Conservation (phyloP, 2,329 filamentous ascomycete species). For the Coleophoma cylindrospora region DNA sequence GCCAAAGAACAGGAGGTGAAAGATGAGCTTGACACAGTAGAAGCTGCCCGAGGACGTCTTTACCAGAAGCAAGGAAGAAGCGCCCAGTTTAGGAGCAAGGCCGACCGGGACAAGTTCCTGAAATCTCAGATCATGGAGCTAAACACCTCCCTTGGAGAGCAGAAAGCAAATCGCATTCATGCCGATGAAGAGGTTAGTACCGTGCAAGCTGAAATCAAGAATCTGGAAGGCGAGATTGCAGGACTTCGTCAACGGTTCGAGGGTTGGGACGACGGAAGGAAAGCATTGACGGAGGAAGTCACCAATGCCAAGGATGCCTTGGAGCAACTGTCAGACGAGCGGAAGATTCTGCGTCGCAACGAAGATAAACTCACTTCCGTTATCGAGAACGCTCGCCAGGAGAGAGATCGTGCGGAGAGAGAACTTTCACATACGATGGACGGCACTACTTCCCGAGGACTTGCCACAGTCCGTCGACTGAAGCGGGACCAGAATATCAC, state of each 20-base stretch:
- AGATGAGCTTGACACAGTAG: conserved; percentile 68
- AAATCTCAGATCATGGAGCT: conserved; percentile 76
- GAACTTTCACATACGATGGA: conserved; percentile 84
- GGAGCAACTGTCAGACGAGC: conserved; percentile 77
- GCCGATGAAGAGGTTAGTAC: conserved; percentile 76
- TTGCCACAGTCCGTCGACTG: conserved; percentile 80
- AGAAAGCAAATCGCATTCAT: conserved; percentile 81
- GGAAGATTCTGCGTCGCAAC: conserved; percentile 82
- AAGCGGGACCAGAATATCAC: conserved; percentile 74
- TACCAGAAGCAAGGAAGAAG: conserved; percentile 90
- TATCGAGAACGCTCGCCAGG: conserved; percentile 68
- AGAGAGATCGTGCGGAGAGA: conserved; percentile 73
- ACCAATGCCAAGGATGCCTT: conserved; percentile 72
- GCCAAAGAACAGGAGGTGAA: conserved; percentile 67
- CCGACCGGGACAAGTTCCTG: conserved; percentile 80
- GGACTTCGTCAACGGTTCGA: conserved; percentile 68
- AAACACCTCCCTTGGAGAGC: conserved; percentile 67
- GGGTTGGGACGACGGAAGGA: conserved; percentile 71
- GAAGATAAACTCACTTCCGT: conserved; percentile 81
- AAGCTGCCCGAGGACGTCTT: conserved; percentile 70
- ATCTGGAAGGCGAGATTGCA: conserved; percentile 68
- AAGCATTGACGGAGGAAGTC: conserved; percentile 67
- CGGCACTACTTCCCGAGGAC: conserved; percentile 75
- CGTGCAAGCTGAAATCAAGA: conserved; percentile 65
- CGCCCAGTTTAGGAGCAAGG: conserved; percentile 81